These are phyloP conservation scores for Colletotrichum sansevieriae DNA, from an alignment of 2,329 filamentous ascomycete species.

Conservation along the genomic window DNA sequence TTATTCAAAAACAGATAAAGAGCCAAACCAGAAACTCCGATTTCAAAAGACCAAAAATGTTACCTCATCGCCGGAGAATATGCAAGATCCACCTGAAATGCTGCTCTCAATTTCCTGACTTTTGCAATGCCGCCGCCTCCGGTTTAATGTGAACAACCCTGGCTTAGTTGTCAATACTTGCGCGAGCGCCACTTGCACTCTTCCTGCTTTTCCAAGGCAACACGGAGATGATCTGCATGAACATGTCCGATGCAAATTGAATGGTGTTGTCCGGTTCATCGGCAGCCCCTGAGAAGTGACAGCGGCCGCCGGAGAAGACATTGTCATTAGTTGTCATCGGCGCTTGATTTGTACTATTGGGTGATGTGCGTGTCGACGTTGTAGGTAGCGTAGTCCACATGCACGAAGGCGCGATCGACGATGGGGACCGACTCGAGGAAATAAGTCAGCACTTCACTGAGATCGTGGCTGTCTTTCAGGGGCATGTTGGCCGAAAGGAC, in stretches of 20 bases:
- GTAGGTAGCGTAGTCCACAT: constrained; percentile 74
- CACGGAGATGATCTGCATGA: not conserved
- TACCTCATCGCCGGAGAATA: constrained; percentile 8
- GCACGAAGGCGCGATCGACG: constrained; percentile 79
- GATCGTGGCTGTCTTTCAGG: constrained; percentile 84
- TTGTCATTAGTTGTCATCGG: no score
- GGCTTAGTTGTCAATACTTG: not conserved
- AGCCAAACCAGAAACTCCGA: not conserved
- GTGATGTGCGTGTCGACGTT: constrained; percentile 72
- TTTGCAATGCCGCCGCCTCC: not conserved
- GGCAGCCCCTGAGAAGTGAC: no score
- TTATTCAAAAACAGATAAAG: not conserved
- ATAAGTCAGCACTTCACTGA: constrained; percentile 83
- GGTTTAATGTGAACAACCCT: not conserved
- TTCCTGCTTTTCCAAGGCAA: not conserved
- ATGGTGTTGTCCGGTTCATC: no score
- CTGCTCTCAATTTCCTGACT: not conserved
- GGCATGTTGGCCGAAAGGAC: constrained; percentile 82
- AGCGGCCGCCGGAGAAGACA: no score
- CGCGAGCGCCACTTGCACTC: not conserved
- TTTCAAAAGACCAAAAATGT: not conserved
- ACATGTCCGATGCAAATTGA: not conserved
- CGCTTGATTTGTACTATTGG: constrained; percentile 48
- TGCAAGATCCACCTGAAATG: constrained; percentile 6
- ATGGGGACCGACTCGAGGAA: constrained; percentile 87